Base-by-base conservation (phyloP, 257 asterid genomes). In the Thymus mandschuricus region DNA sequence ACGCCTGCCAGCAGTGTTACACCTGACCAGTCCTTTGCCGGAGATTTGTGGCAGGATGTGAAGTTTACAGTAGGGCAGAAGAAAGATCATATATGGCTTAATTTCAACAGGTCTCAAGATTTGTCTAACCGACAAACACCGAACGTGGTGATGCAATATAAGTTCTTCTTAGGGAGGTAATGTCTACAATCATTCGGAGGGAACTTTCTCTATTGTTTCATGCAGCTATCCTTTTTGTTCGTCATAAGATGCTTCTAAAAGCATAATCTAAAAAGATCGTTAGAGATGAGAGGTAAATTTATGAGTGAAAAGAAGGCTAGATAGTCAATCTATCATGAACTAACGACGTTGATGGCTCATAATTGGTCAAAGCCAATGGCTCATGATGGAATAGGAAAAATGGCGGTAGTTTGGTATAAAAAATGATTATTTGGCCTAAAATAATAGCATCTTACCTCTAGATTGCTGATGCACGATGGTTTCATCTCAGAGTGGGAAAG, bases 121-220 rank as follows among this genome's bases (percentile, higher is more conserved):
- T 77, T 95, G 70, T 95, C 99, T 10, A 69, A 70, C 21, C 82
- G 99, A 28, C 5, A 8, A 40, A 89, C 96, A 3, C 92, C 99
- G 1, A 82, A 82, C 21, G 70, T 81, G 9, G 6, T 73, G 30
- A 35, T n/a, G 54, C 99, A 95, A 45, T 92, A 86, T 59, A 95
- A 76, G 65, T 88, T 85, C 76, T 95, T 95, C 78, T 82, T 89
- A 11, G 97, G 98, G 75, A 88, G 99, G 98, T 93, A 84, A 46
- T 72, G 31, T 49, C 38, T 51, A 28, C 33, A 56, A n/a, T 63
- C 54, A 3, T 64, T 21, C 21, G 21, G 21, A 21, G 21, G 21
- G 21, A 21, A 21, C 21, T 21, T 21, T 21, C 21, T 21, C 21
- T 21, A 21, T 21, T 21, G 21, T 21, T 21, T 21, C 21, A 21